Conservation (phyloP, 495 filamentous ascomycete genomes). For the Penicillium tannophilum region DNA sequence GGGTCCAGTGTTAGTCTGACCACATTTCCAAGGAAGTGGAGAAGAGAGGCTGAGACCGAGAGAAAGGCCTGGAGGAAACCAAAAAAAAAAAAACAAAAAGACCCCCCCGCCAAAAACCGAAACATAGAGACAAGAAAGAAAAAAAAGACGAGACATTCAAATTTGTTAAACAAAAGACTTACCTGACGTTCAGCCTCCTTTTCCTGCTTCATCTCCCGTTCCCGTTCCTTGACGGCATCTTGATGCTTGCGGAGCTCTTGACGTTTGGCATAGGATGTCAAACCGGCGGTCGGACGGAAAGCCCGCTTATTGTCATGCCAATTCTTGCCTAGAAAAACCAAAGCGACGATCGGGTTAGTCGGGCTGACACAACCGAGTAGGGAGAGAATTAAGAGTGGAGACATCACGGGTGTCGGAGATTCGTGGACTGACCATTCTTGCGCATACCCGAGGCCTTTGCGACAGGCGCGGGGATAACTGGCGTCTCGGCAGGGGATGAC, state of each 20-base stretch:
- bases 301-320: slow-evolving; percentile 82
- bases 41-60: background rate
- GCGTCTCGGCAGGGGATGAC: slow-evolving; percentile 26
- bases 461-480: slow-evolving; percentile 22
- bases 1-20: background rate
- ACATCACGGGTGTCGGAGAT: slow-evolving; percentile 6
- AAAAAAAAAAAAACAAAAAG: background rate
- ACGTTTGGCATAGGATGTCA: slow-evolving; percentile 78
- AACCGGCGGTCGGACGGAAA: slow-evolving; percentile 80
- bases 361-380: slow-evolving; percentile 17
- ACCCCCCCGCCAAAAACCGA: too few relatives aligned
- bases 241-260: slow-evolving; percentile 62
- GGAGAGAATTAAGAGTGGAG: slow-evolving; percentile 7
- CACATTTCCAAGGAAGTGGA: slow-evolving; percentile 9
- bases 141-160: background rate
- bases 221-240: slow-evolving; percentile 78
- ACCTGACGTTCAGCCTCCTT: slow-evolving; percentile 88
- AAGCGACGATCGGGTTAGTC: slow-evolving; percentile 23
- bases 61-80: background rate
- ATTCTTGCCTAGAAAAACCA: slow-evolving; percentile 74
- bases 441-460: slow-evolving; percentile 39
- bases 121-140: background rate
- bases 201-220: slow-evolving; percentile 94
- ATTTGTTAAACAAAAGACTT: slow-evolving; percentile 15
- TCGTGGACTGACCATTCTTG: slow-evolving; percentile 44